A percentile compares a stretch with the other conserved stretches of the same genome.
These are phyloP conservation scores for Sporisorium scitamineum DNA, from an alignment of 1,284 basidiomycete species.

Conservation along the genomic window DNA sequence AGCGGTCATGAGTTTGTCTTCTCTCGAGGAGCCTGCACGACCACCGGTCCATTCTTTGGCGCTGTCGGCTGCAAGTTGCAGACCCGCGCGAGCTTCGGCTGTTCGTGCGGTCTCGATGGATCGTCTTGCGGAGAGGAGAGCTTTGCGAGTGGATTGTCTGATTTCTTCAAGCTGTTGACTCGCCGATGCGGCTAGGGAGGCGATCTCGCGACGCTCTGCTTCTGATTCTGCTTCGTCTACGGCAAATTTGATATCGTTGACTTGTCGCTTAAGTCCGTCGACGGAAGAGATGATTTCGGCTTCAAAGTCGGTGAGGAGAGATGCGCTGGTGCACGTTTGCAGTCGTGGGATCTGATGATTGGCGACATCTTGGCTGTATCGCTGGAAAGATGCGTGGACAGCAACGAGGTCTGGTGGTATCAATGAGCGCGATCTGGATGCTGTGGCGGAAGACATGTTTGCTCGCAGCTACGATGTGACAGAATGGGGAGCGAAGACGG, in stretches of 20 bases:
- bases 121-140: constrained; percentile 33
- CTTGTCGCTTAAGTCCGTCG: constrained; percentile 45
- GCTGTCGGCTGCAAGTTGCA: constrained; percentile 43
- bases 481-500: neutral
- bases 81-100: constrained; percentile 24
- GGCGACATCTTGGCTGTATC: constrained; percentile 47
- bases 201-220: constrained; percentile 36
- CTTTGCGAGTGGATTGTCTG: constrained; percentile 30
- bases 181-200: constrained; percentile 1
- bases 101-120: constrained; percentile 35
- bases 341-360: constrained; percentile 50
- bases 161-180: constrained; percentile 37
- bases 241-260: constrained; percentile 46
- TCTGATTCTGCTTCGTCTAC: constrained; percentile 52
- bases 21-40: constrained; percentile 38
- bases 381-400: constrained; percentile 35
- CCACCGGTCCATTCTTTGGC: constrained; percentile 46
- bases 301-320: constrained; percentile 46
- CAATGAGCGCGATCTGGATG: constrained; percentile 21
- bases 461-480: too few species aligned
- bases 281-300: constrained; percentile 51
- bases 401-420: constrained; percentile 35
- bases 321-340: constrained; percentile 26
- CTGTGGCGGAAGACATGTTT: constrained; percentile 13
- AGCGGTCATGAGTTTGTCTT: constrained; percentile 61